Conservation (phyloP, 169 alveolate species). For the Toxoplasma gondii region DNA sequence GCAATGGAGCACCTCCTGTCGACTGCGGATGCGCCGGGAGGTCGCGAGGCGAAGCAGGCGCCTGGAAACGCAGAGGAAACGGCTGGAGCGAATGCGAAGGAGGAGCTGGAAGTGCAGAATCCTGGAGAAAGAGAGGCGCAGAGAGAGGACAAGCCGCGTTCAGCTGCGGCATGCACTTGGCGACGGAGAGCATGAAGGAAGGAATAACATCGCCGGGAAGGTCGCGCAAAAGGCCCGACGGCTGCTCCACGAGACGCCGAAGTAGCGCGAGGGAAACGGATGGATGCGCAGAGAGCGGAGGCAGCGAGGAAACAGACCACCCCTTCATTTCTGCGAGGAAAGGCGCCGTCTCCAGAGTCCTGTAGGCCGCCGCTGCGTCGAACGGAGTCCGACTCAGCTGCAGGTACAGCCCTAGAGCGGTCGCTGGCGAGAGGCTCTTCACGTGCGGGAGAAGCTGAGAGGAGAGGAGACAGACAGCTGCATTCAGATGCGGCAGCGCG, state of each 20-base stretch:
- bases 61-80: not conserved
- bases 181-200: not conserved
- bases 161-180: not conserved
- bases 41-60: not conserved
- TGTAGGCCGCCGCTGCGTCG: slow-evolving; percentile 18
- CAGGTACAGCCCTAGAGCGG: not conserved
- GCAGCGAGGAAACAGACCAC: not conserved
- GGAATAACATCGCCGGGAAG: not conserved
- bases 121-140: not conserved
- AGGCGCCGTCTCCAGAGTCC: not conserved
- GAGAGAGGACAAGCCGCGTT: not conserved
- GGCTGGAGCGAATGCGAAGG: not conserved
- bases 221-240: not conserved
- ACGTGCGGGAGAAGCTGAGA: not conserved
- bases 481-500: not conserved
- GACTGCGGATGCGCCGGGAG: no score
- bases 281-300: not conserved
- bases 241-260: not conserved
- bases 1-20: not conserved
- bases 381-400: slow-evolving; percentile 1
- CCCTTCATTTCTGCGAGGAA: not conserved
- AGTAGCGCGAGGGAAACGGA: not conserved
- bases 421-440: not conserved
- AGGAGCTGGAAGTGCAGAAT: not conserved
- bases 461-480: not conserved